Conservation (phyloP, 2,329 filamentous ascomycete genomes). For the Penicillium sp. region DNA sequence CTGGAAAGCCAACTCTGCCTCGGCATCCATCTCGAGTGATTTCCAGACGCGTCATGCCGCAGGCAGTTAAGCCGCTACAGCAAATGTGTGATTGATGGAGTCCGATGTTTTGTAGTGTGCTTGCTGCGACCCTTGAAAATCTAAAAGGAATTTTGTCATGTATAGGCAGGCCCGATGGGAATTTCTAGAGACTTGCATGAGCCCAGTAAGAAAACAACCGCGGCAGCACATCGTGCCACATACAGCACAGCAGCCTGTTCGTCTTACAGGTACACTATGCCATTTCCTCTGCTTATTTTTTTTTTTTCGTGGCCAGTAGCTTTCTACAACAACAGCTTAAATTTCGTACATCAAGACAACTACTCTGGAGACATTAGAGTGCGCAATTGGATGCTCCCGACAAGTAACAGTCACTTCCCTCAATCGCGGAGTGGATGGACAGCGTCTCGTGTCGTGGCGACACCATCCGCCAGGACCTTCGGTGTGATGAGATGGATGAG, state of each 20-base stretch:
- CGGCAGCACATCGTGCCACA: background rate
- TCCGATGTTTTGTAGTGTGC: background rate
- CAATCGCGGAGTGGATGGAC: background rate
- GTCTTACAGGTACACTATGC: slow-evolving; percentile 7
- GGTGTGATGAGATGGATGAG: slow-evolving; percentile 25
- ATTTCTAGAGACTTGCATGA: slow-evolving; percentile 16
- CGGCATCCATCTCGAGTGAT: background rate
- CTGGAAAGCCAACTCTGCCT: background rate
- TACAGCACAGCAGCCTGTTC: slow-evolving; percentile 4
- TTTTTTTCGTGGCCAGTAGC: too few species aligned
- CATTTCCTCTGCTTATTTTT: background rate
- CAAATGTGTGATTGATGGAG: background rate
- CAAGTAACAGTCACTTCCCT: background rate
- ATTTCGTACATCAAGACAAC: background rate
- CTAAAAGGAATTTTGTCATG: background rate
- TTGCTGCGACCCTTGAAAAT: background rate
- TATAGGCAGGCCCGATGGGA: slow-evolving; percentile 20
- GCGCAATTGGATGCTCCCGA: background rate
- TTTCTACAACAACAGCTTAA: too few species aligned
- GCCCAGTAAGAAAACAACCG: background rate
- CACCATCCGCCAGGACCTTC: background rate
- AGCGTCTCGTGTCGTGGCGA: background rate
- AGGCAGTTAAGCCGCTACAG: background rate
- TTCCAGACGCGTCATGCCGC: background rate
- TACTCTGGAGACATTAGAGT: background rate